Evolutionary conservation across 768 basidiomycete species (phyloP).

Genomic region (Mycena venus): DNA sequence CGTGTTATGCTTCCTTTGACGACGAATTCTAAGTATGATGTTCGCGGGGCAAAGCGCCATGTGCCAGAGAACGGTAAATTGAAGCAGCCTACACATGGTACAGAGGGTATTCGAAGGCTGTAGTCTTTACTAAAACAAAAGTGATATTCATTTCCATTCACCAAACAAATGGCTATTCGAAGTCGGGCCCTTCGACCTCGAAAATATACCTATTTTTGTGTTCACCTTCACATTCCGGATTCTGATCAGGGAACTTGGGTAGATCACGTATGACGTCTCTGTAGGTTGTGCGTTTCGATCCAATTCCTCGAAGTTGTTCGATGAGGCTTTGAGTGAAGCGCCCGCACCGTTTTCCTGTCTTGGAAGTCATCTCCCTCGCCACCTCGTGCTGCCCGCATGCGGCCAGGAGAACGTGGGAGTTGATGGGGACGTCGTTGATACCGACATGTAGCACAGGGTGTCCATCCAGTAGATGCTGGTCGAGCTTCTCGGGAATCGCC

Average conservation of each 20-base stretch:
- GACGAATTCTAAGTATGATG: too few relatives aligned
- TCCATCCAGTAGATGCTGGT: neutral
- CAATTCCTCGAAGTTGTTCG: conserved; percentile 3
- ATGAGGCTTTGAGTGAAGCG: conserved; percentile 26
- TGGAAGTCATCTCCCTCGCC: conserved; percentile 26
- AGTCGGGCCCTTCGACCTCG: conserved; percentile 6
- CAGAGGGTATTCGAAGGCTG: too few relatives aligned
- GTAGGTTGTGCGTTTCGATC: conserved; percentile 23
- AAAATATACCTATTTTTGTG: conserved; percentile 27
- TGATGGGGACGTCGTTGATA: too few relatives aligned
- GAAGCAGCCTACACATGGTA: too few relatives aligned
- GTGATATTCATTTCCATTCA: too few relatives aligned
- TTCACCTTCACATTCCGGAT: conserved; percentile 28
- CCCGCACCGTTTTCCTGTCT: conserved; percentile 22
- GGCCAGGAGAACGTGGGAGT: conserved; percentile 33
- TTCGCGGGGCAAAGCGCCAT: too few relatives aligned
- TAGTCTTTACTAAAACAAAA: too few relatives aligned
- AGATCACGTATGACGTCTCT: conserved; percentile 13
- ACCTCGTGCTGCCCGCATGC: too few relatives aligned
- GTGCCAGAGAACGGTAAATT: too few relatives aligned
- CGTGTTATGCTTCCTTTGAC: too few relatives aligned
- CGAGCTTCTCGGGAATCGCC: conserved; percentile 17
- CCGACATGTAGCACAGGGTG: too few relatives aligned
- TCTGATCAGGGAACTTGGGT: conserved; percentile 24
- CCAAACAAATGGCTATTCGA: too few relatives aligned